Base-by-base conservation (phyloP, 1,139 yeast species). In the Geotrichum armillariae region DNA sequence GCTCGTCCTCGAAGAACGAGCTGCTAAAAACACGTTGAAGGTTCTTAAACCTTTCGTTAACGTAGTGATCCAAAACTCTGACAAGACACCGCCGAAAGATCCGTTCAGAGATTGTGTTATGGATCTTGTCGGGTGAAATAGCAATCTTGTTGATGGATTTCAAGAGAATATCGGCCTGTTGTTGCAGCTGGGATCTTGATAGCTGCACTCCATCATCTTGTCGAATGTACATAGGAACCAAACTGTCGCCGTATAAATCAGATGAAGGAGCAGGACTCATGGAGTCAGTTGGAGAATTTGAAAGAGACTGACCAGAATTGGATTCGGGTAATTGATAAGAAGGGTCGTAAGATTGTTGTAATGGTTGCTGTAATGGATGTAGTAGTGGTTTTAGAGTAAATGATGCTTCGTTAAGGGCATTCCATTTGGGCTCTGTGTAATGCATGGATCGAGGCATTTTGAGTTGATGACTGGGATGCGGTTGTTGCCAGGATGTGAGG, bases 11-110 rank as follows among this genome's bases (percentile, higher is more conserved):
- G 8, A 27, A 23, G 18, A 49, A 49, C 2, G 22, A 25, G n/a
- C 16, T 33, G 14, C 27, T 36, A 17, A 50, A 37, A 4, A 39
- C 35, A 9, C 29, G 35, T 23, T 41, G 40, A 9, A 50, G 35
- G n/a, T 44, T 43, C 29, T 23, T 27, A 32, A 38, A 39, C 12
- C 34, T 37, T 29, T 33, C 39, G 7, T 21, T 20, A 12, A 25
- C n/a, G 35, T 42, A 50, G 18, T 36, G 17, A 4, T 16, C 25
- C 1, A 50, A 23, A 9, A 40, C 42, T 11, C 21, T 17, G 1
- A 31, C 7, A 14, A 50, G 29, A n/a, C 46, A 47, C 17, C 16
- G 22, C 7, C 49, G 47, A 18, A 50, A 39, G 1, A 50, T 25
- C 21, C 39, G 34, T 23, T 50, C 52, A 17, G 46, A n/a, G n/a